These are phyloP conservation scores for Talaromyces sp. DNA, from an alignment of 2,329 filamentous ascomycete genomes.

Conservation along the genomic window DNA sequence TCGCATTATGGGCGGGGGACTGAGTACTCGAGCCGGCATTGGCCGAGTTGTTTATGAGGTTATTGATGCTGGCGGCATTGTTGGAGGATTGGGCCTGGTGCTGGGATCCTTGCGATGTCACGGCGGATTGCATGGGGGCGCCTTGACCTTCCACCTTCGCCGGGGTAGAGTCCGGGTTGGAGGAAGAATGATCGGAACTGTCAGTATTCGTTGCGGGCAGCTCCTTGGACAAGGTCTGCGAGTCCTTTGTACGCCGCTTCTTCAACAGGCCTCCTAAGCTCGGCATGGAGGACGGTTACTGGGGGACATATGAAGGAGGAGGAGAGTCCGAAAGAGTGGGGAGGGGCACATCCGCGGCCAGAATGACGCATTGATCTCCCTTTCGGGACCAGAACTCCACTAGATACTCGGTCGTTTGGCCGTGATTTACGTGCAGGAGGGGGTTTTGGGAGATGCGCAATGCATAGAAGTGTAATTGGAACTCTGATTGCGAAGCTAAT, in stretches of 20 bases:
- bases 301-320: conserved; percentile 29
- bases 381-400: conserved; percentile 2
- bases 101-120: conserved; percentile 44
- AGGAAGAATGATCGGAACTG: conserved; percentile 24
- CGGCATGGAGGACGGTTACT: conserved; percentile 68
- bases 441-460: neutral
- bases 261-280: conserved; percentile 87
- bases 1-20: conserved; percentile 25
- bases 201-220: conserved; percentile 37
- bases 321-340: conserved; percentile 25
- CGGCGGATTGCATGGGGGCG: conserved; percentile 43
- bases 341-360: conserved; percentile 26
- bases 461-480: neutral
- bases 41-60: conserved; percentile 71
- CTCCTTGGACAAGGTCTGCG: conserved; percentile 58
- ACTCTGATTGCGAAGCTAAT: neutral
- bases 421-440: neutral
- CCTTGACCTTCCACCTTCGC: conserved; percentile 29
- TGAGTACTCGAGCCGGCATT: conserved; percentile 14
- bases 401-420: neutral
- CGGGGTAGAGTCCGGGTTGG: conserved; percentile 32
- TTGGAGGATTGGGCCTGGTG: conserved; percentile 52
- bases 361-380: conserved; percentile 29
- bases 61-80: conserved; percentile 79
- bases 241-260: conserved; percentile 98